These are phyloP conservation scores for Bryoglossum gracile DNA, from an alignment of 495 filamentous ascomycete genomes.

Conservation along the genomic window DNA sequence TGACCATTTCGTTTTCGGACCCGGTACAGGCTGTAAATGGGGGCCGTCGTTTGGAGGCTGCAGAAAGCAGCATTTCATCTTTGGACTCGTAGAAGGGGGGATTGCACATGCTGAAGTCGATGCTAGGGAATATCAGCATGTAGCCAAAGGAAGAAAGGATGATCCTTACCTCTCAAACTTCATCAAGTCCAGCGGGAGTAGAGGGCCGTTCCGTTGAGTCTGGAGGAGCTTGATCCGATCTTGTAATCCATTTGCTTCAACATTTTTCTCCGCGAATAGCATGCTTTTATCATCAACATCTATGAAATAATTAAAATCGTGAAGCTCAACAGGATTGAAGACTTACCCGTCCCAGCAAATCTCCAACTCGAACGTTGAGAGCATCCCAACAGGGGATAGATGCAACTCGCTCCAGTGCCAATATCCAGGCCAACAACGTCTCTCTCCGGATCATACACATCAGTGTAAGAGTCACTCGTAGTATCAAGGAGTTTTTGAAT, in stretches of 20 bases:
- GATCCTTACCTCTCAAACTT: slow-evolving; percentile 40
- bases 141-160: background rate
- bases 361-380: slow-evolving; percentile 57
- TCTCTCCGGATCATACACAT: slow-evolving; percentile 48
- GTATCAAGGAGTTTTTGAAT: slow-evolving; percentile 79
- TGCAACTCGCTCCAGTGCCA: slow-evolving; percentile 83
- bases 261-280: slow-evolving; percentile 54
- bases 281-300: slow-evolving; percentile 76
- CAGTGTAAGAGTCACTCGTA: slow-evolving; percentile 44
- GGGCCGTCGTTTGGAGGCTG: slow-evolving; percentile 54
- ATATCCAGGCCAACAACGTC: slow-evolving; percentile 74
- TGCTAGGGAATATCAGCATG: slow-evolving; percentile 28
- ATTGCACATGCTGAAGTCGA: slow-evolving; percentile 92
- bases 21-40: slow-evolving; percentile 80
- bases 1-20: slow-evolving; percentile 79
- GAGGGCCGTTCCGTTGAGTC: slow-evolving; percentile 39
- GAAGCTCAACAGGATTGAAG: background rate
- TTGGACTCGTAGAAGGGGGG: slow-evolving; percentile 84
- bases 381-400: slow-evolving; percentile 85
- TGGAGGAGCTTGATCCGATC: slow-evolving; percentile 56
- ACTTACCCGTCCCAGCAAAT: slow-evolving; percentile 64
- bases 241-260: slow-evolving; percentile 54
- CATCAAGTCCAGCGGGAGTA: slow-evolving; percentile 57
- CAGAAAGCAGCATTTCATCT: slow-evolving; percentile 57
- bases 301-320: slow-evolving; percentile 21